Evolutionary conservation across 371 early-diverging fungal genomes (phyloP).

Genomic region (Circinella umbellata): DNA sequence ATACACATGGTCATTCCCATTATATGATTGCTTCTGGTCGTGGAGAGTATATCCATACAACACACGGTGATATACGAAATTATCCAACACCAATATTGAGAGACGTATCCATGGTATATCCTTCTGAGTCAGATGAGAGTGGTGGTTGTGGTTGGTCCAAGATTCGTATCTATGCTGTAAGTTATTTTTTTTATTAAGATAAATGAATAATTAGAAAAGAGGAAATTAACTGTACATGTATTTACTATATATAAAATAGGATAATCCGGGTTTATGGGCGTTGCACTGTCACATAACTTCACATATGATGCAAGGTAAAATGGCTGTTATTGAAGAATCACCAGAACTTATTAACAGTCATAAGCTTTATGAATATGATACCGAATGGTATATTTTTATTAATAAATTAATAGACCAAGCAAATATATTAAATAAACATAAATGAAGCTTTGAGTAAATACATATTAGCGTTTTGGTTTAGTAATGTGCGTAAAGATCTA

Average conservation of each 20-base stretch:
- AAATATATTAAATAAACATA: too few species aligned
- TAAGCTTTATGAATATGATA: slow-evolving; percentile 16
- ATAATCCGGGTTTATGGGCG: slow-evolving; percentile 58
- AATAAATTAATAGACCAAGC: not conserved
- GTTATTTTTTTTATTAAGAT: slow-evolving; percentile 8
- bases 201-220: not conserved
- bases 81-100: slow-evolving; percentile 33
- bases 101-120: slow-evolving; percentile 44
- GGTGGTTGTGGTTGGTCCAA: slow-evolving; percentile 48
- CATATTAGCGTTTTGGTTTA: too few species aligned
- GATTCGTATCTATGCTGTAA: slow-evolving; percentile 41
- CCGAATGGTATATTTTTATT: not conserved
- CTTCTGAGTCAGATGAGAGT: slow-evolving; percentile 21
- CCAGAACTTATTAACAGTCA: slow-evolving; percentile 34
- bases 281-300: slow-evolving; percentile 56
- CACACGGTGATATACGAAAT: slow-evolving; percentile 31
- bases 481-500: not conserved
- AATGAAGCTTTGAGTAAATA: too few species aligned
- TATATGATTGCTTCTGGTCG: slow-evolving; percentile 41
- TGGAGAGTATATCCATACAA: slow-evolving; percentile 38
- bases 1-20: slow-evolving; percentile 53
- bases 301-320: slow-evolving; percentile 57
- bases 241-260: slow-evolving; percentile 12
- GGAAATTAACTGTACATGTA: not conserved
- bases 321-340: slow-evolving; percentile 45